These are phyloP conservation scores for Alternaria ventricosa DNA, from an alignment of 2,329 filamentous ascomycete genomes.

Conservation along the genomic window DNA sequence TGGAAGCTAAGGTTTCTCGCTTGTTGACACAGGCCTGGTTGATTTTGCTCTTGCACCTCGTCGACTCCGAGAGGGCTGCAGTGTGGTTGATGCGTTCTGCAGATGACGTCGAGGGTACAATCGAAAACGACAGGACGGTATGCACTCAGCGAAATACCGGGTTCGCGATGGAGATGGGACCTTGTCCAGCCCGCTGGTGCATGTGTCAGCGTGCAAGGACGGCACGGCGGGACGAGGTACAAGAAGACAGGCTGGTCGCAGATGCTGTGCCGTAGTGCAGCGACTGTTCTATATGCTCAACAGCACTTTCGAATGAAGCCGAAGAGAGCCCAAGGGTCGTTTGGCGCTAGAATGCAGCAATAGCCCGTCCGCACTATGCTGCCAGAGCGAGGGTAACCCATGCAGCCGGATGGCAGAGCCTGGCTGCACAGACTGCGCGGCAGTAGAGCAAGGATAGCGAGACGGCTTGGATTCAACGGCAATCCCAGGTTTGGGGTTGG, in stretches of 20 bases:
- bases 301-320: conserved; percentile 17
- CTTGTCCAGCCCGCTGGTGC: conserved; percentile 30
- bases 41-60: conserved; percentile 3
- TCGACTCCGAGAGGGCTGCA: background rate
- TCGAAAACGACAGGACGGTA: conserved; percentile 35
- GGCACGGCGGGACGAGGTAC: conserved; percentile 23
- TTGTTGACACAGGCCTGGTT: conserved; percentile 1
- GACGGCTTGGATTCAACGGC: conserved; percentile 37
- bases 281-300: conserved; percentile 32
- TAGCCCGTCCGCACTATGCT: conserved; percentile 37
- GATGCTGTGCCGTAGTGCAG: conserved; percentile 23
- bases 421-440: conserved; percentile 36
- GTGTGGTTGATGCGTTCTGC: conserved; percentile 8
- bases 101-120: conserved; percentile 22
- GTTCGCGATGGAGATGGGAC: conserved; percentile 23
- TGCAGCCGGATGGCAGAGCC: conserved; percentile 31
- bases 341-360: conserved; percentile 33
- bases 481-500: conserved; percentile 41
- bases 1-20: conserved; percentile 6
- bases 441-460: conserved; percentile 34
- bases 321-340: conserved; percentile 27
- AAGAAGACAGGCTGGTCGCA: conserved; percentile 20
- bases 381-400: conserved; percentile 37
- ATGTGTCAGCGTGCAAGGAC: conserved; percentile 19
- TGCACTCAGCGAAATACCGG: conserved; percentile 30